A percentile compares a stretch with the other conserved stretches of the same genome.
phyloP scores from a whole-genome alignment of 805 yeast species.

The Danielia reshetovae region DNA sequence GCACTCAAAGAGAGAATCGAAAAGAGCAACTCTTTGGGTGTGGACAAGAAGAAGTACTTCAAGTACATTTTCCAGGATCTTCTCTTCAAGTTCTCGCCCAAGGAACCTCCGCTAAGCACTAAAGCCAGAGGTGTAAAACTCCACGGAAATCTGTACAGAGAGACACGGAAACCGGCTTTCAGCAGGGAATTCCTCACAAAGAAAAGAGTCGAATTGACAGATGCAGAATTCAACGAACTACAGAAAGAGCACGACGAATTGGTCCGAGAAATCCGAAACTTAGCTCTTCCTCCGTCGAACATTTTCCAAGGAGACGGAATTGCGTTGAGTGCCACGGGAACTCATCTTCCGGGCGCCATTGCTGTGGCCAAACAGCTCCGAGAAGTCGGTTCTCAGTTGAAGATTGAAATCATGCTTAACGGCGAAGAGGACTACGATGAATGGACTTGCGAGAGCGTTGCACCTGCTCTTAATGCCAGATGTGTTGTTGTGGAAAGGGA shows the following conservation, averaged over 20 bases:
- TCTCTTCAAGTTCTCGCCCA: slow-evolving; percentile 12
- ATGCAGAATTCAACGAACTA: slow-evolving; percentile 18
- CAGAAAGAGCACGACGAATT: slow-evolving; percentile 24
- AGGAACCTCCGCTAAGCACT: slow-evolving; percentile 5
- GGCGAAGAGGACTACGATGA: slow-evolving; percentile 32
- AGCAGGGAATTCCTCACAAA: background rate
- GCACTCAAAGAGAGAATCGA: slow-evolving; percentile 5
- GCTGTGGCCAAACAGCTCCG: slow-evolving; percentile 33
- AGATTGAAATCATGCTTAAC: slow-evolving; percentile 44
- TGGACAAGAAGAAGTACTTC: slow-evolving; percentile 11
- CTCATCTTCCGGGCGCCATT: slow-evolving; percentile 25
- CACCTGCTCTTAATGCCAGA: slow-evolving; percentile 59
- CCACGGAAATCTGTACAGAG: slow-evolving; percentile 4
- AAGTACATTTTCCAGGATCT: slow-evolving; percentile 11
- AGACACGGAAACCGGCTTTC: slow-evolving; percentile 2
- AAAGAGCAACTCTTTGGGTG: slow-evolving; percentile 1
- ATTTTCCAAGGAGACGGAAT: slow-evolving; percentile 32
- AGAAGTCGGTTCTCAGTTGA: slow-evolving; percentile 39
- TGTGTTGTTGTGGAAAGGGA: slow-evolving; percentile 53
- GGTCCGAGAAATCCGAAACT: slow-evolving; percentile 21
- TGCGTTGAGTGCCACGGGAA: slow-evolving; percentile 29
- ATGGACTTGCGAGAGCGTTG: slow-evolving; percentile 52
- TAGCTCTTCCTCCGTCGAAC: slow-evolving; percentile 23
- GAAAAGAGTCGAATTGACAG: slow-evolving; percentile 11
- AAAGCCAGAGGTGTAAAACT: slow-evolving; percentile 7